Base-by-base conservation (phyloP, 306 rosid species). In the Adenanthera pavonina region DNA sequence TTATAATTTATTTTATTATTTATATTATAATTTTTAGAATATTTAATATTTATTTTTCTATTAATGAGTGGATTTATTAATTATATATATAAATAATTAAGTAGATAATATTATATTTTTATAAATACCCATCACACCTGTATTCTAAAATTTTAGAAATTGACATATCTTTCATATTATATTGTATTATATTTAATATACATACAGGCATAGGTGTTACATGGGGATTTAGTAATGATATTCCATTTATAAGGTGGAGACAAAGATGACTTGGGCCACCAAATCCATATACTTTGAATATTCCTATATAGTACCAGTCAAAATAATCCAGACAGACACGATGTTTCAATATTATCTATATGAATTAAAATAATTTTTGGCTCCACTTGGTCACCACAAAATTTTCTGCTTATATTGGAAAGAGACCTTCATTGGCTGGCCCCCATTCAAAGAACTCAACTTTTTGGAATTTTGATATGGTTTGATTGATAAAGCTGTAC, bases 401-500 rank as follows among this genome's bases (percentile, higher is more conserved):
- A 82, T 82, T 81, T 84, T 85, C 69, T 83, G 60, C 54, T 30
- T 73, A n/a, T 46, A 66, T 64, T 66, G 83, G 85, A 90, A 78
- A 83, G 81, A 68, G 85, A 81, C 78, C 36, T 60, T 70, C 70
- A 72, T 84, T 82, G 87, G 83, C 80, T 87, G 85, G 71, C 85
- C 88, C 71, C 86, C 79, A 78, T 81, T 70, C 72, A 20, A 76
- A 68, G 40, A 72, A 73, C 68, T 80, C 80, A 79, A 52, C 79
- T 47, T 76, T 30, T 46, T 65, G 82, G 78, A 67, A 69, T 74
- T 78, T 80, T 85, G 36, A 52, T 76, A 49, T 49, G 51, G 41
- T 54, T 70, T 70, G 47, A 74, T 69, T 74, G 17, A 70, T 72
- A 71, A 79, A 69, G 74, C 72, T 79, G 69, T 69, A 54, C 72